A percentile compares a stretch with the other conserved stretches of the same genome.
These are phyloP conservation scores for Collybia sordida DNA, from an alignment of 768 basidiomycete species.

Conservation along the genomic window DNA sequence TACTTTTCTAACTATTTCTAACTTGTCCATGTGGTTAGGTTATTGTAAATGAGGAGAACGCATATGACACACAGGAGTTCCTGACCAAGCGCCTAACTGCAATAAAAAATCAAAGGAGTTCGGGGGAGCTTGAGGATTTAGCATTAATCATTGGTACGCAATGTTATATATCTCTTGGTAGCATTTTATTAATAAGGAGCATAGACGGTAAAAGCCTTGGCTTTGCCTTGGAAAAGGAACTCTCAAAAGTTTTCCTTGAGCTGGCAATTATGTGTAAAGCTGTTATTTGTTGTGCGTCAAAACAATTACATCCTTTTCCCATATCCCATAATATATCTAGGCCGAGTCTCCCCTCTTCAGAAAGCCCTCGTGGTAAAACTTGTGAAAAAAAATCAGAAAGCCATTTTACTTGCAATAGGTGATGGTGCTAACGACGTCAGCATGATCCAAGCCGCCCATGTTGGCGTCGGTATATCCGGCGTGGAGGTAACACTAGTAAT, in stretches of 20 bases:
- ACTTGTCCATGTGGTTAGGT: conserved; percentile 50
- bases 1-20: not conserved
- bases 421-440: conserved; percentile 99
- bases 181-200: conserved; percentile 4
- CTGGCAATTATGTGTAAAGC: conserved; percentile 98
- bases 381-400: conserved; percentile 95
- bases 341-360: conserved; percentile 96
- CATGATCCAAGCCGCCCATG: conserved; percentile 99
- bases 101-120: conserved; percentile 89
- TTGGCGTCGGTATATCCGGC: conserved; percentile 96
- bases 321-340: conserved; percentile 33
- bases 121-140: conserved; percentile 92
- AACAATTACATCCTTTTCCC: not conserved
- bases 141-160: conserved; percentile 86
- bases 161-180: not conserved
- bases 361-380: conserved; percentile 98
- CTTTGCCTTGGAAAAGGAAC: conserved; percentile 90
- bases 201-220: conserved; percentile 93
- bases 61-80: conserved; percentile 81
- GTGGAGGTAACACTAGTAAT: conserved; percentile 69
- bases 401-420: conserved; percentile 94
- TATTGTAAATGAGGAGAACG: conserved; percentile 89
- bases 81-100: conserved; percentile 86
- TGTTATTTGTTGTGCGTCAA: conserved; percentile 87
- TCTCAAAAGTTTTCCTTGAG: conserved; percentile 89